Evolutionary conservation across 2,329 filamentous ascomycete species (phyloP).

Genomic region (Chalaropsis ovoidea): DNA sequence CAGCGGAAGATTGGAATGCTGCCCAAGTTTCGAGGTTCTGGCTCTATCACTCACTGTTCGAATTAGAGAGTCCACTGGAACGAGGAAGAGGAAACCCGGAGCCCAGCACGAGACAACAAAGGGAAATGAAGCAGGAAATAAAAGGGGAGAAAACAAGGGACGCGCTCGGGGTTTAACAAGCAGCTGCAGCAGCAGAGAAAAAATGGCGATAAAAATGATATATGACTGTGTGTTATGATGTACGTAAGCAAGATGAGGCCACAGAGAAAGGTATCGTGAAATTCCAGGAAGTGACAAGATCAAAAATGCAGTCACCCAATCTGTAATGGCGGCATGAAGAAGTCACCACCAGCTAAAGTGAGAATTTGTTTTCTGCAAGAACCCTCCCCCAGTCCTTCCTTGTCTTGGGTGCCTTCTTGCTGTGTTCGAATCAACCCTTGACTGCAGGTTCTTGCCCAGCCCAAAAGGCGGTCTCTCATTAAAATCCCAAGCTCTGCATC

Average conservation of each 20-base stretch:
- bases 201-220: constrained; percentile 7
- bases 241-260: neutral
- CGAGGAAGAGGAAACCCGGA: constrained; percentile 9
- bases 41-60: neutral
- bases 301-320: neutral
- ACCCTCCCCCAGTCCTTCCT: constrained; percentile 5
- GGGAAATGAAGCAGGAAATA: constrained; percentile 15
- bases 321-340: neutral
- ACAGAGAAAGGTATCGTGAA: constrained; percentile 1
- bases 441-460: neutral
- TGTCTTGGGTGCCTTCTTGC: neutral
- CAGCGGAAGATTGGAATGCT: constrained; percentile 12
- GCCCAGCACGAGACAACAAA: constrained; percentile 13
- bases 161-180: constrained; percentile 1
- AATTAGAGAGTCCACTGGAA: constrained; percentile 13
- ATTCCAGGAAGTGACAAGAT: neutral
- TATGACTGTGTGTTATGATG: neutral
- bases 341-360: neutral
- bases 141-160: constrained; percentile 15
- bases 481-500: neutral
- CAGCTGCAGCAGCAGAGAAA: neutral
- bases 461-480: constrained; percentile 1
- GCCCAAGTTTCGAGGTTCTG: neutral
- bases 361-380: constrained; percentile 2
- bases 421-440: neutral